Evolutionary conservation across 495 filamentous ascomycete genomes (phyloP), one percentile per base, ranked within the genome.

Genomic region (Hypoxylon subgilvum): DNA sequence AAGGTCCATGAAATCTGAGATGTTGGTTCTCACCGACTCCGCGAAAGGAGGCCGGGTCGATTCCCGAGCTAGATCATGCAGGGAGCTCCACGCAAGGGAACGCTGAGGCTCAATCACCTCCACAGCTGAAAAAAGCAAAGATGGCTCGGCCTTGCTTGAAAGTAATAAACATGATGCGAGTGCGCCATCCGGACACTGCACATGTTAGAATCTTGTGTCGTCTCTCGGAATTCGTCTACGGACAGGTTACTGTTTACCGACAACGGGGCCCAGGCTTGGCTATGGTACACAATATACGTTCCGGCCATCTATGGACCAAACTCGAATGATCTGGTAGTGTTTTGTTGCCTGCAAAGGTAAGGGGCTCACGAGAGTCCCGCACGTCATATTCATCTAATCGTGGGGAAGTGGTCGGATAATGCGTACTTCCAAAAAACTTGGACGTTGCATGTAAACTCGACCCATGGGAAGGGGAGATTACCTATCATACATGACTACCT

Each of bases 51-150:
- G 28, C 44, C 53, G 53, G 43, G 17, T 42, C 34, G 53, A 57
- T 49, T 48, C 53, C 53, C 43, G 53, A 57, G n/a, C 52, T 31
- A 52, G 41, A 59, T 53, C 55, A 47, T 49, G 56, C 35, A 35
- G 56, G 21, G 27, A 40, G 44, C 31, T 55, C 58, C 39, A 62
- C 51, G 58, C 51, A 62, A 62, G 58, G 58, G 51, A 46, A 54
- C 58, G 41, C 50, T 62, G 58, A 45, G 58, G 58, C 58, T 62
- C 58, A 56, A 44, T 45, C 57, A 56, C 52, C 31, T 62, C 51
- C 51, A 41, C 57, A 49, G 12, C 6, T 8, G 39, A 23, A 43
- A 42, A 40, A 36, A 34, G 18, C 13, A 60, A 53, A 43, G 19
- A 45, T 47, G 41, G 34, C 40, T 60, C 32, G 23, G 10, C 19